These are phyloP conservation scores for Coniophora puteana DNA, from an alignment of 1,284 basidiomycete genomes.

Conservation along the genomic window DNA sequence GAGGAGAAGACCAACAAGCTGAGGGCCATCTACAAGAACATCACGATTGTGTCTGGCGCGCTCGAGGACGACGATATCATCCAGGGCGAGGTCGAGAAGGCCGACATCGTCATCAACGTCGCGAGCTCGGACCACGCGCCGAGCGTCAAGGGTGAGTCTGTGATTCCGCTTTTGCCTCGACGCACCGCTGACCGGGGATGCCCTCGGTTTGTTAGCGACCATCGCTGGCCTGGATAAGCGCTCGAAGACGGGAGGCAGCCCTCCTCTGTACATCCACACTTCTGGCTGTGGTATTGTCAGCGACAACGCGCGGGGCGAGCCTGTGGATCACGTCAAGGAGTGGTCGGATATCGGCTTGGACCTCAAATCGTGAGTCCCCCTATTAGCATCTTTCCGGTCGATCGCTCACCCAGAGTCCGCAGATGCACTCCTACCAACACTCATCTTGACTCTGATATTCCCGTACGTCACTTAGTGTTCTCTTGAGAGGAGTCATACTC, in stretches of 20 bases:
- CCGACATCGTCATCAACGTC: slow-evolving; percentile 34
- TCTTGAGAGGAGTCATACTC: not conserved
- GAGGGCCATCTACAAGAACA: slow-evolving; percentile 25
- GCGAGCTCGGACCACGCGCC: slow-evolving; percentile 37
- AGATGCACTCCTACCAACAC: slow-evolving; percentile 26
- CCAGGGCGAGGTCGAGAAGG: slow-evolving; percentile 29
- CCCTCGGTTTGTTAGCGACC: slow-evolving; percentile 25
- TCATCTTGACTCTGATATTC: slow-evolving; percentile 35
- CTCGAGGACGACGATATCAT: slow-evolving; percentile 34
- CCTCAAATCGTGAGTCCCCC: slow-evolving; percentile 20
- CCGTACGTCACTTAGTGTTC: slow-evolving; percentile 13
- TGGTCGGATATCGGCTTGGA: slow-evolving; percentile 36
- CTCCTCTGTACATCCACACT: slow-evolving; percentile 39
- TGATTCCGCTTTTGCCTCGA: not conserved
- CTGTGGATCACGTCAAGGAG: slow-evolving; percentile 23
- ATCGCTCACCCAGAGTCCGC: not conserved
- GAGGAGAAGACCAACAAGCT: slow-evolving; percentile 26
- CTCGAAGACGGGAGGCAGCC: slow-evolving; percentile 30
- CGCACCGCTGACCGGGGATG: not conserved
- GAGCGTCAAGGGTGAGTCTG: slow-evolving; percentile 29
- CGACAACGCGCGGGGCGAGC: slow-evolving; percentile 36
- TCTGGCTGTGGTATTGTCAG: slow-evolving; percentile 37
- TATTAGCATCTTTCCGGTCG: not conserved
- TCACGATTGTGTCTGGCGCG: slow-evolving; percentile 32
- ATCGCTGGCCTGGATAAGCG: slow-evolving; percentile 34